phyloP scores from a whole-genome alignment of 148 eudicot genomes.

The Vaccinium corymbosum region DNA sequence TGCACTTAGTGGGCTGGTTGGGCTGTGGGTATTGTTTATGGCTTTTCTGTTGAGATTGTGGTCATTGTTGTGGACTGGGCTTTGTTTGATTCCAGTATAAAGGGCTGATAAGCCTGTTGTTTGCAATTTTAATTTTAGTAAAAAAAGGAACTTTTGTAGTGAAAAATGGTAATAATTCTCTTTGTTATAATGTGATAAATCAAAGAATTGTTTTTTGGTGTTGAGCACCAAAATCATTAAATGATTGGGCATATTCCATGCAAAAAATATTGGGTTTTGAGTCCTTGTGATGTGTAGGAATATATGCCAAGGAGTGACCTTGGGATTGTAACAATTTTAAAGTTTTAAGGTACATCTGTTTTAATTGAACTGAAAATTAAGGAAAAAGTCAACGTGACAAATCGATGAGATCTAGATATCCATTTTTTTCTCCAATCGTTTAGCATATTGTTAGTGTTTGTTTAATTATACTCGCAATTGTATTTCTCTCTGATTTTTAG shows the following conservation, averaged over 20 bases:
- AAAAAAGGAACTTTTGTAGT: neutral
- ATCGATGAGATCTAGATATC: neutral
- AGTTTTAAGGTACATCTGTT: too few species aligned
- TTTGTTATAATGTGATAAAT: neutral
- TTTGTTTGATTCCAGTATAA: neutral
- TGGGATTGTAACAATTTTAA: neutral
- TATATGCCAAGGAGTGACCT: neutral
- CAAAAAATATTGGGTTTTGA: neutral
- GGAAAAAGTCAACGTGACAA: too few species aligned
- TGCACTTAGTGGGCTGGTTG: neutral
- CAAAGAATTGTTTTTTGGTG: neutral
- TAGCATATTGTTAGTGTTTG: neutral
- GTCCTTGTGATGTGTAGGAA: neutral
- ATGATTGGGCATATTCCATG: neutral
- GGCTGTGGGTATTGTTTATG: neutral
- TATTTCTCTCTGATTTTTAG: neutral
- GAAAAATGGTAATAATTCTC: neutral
- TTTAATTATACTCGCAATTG: neutral
- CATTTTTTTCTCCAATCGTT: neutral
- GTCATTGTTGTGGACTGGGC: neutral
- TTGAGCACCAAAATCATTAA: neutral
- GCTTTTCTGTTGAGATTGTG: neutral
- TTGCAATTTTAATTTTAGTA: neutral
- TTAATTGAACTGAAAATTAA: neutral
- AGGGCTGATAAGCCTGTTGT: neutral